Evolutionary conservation across 1,139 yeast genomes (phyloP).

Genomic region (Nakaseomyces sp.): DNA sequence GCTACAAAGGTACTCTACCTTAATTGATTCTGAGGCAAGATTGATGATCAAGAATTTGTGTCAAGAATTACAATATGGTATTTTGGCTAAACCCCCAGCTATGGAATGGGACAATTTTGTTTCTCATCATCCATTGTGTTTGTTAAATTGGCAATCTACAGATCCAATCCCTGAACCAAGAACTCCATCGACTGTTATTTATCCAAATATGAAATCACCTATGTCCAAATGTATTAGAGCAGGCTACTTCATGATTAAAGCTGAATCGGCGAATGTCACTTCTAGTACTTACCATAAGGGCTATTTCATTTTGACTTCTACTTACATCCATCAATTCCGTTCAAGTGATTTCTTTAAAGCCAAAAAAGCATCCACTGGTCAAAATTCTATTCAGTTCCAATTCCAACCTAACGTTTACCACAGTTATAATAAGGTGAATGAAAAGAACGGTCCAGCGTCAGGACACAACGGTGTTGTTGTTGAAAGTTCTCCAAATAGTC

Average conservation of each 20-base stretch:
- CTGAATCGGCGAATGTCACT: constrained; percentile 45
- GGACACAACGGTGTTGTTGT: constrained; percentile 4
- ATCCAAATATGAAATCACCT: constrained; percentile 44
- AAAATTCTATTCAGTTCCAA: constrained; percentile 10
- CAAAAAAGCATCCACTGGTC: constrained; percentile 9
- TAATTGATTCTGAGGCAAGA: constrained; percentile 51
- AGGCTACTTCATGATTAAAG: constrained; percentile 49
- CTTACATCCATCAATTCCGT: constrained; percentile 64
- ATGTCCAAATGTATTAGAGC: constrained; percentile 45
- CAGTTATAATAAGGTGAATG: constrained; percentile 14
- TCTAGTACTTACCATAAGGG: constrained; percentile 46
- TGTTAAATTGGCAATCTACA: constrained; percentile 39
- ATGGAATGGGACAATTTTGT: constrained; percentile 74
- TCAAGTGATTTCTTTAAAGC: constrained; percentile 42
- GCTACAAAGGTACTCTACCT: constrained; percentile 44
- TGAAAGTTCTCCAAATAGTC: neutral
- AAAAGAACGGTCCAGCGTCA: neutral
- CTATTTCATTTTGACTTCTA: constrained; percentile 67
- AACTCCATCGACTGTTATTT: constrained; percentile 42
- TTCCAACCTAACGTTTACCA: constrained; percentile 7
- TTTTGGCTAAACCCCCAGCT: constrained; percentile 50
- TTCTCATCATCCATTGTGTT: constrained; percentile 40
- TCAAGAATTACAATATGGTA: constrained; percentile 55
- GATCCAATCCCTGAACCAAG: constrained; percentile 40
- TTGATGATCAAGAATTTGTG: constrained; percentile 48